phyloP scores from a whole-genome alignment of 1,284 basidiomycete genomes.

The Gymnopus androsaceus region DNA sequence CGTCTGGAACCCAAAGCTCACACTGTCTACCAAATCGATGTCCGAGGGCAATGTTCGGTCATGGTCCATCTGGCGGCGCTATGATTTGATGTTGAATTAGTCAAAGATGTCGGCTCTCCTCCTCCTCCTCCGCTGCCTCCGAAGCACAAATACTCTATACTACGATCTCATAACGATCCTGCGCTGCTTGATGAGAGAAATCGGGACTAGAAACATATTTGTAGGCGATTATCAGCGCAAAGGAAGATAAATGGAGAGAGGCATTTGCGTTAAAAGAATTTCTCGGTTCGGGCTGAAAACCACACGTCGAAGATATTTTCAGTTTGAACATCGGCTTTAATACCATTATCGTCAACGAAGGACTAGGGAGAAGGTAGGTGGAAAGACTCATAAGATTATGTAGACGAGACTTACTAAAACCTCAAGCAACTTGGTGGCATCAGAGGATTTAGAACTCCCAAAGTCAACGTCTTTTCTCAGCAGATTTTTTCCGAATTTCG shows the following conservation, averaged over 20 bases:
- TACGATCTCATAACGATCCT: conserved; percentile 49
- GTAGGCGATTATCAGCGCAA: conserved; percentile 79
- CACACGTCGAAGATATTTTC: too few relatives aligned
- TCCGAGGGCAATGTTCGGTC: conserved; percentile 82
- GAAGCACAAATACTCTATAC: conserved; percentile 74
- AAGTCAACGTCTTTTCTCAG: too few relatives aligned
- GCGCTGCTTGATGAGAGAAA: conserved; percentile 73
- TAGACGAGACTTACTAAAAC: too few relatives aligned
- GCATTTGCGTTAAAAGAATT: conserved; percentile 83
- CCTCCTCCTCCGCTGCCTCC: conserved; percentile 81
- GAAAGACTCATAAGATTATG: too few relatives aligned
- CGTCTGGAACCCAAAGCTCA: conserved; percentile 71
- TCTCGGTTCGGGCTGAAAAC: too few relatives aligned
- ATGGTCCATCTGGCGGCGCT: conserved; percentile 92
- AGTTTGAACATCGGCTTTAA: too few relatives aligned
- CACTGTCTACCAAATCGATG: conserved; percentile 77
- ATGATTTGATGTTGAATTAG: conserved; percentile 84
- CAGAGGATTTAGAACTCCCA: too few relatives aligned
- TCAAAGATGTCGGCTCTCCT: conserved; percentile 65
- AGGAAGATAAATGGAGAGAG: conserved; percentile 83
- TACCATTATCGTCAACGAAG: too few relatives aligned
- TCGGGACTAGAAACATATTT: conserved; percentile 83
- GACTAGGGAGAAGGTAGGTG: too few relatives aligned
- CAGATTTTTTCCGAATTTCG: too few relatives aligned
- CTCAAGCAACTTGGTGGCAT: too few relatives aligned